These are phyloP conservation scores for Venturia aucupariae DNA, from an alignment of 2,329 filamentous ascomycete genomes.

Conservation along the genomic window DNA sequence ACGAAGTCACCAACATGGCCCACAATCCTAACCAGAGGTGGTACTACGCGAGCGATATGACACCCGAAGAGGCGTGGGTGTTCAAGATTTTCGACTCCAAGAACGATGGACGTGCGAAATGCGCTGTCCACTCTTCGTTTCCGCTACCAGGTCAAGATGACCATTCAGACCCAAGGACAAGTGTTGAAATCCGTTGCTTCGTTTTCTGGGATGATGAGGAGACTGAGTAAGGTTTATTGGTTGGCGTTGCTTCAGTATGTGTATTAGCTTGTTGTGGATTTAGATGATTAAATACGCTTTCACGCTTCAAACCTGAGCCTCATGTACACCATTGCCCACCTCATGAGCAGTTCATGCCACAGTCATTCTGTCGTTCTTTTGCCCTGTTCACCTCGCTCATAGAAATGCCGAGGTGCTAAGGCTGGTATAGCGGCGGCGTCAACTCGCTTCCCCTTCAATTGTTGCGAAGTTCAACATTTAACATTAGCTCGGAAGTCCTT, in stretches of 20 bases:
- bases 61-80: constrained; percentile 1
- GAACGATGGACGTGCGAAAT: constrained; percentile 1
- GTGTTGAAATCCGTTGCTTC: neutral
- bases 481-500: no score
- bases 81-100: constrained; percentile 7
- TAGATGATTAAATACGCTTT: neutral
- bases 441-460: no score
- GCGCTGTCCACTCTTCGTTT: neutral
- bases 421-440: no score
- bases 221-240: neutral
- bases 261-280: neutral
- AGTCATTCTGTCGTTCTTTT: no score
- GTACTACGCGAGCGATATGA: constrained; percentile 6
- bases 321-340: no score
- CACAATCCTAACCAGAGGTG: constrained; percentile 6
- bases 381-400: no score
- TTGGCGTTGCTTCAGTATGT: neutral
- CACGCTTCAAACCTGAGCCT: neutral
- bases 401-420: no score
- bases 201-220: constrained; percentile 6
- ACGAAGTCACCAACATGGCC: constrained; percentile 18
- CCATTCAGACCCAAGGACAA: neutral
- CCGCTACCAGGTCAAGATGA: neutral
- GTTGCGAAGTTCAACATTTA: no score
- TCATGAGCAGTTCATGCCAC: no score